Evolutionary conservation across 192 early-diverging fungal genomes (phyloP), one percentile per base, ranked within the genome.

Genomic region (Linnemannia exigua): DNA sequence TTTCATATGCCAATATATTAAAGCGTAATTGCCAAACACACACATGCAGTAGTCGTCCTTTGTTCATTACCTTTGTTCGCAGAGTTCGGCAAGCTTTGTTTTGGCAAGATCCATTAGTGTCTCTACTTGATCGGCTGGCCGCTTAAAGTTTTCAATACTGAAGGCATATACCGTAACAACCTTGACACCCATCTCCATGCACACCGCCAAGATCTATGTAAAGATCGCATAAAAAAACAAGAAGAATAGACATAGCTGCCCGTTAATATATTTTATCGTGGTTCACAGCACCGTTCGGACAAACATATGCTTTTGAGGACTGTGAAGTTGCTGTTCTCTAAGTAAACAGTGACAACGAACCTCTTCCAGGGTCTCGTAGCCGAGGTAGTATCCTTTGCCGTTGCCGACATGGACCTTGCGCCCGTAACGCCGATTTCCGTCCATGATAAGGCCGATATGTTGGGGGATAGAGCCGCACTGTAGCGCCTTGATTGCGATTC

Each of bases 91-190:
- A 75, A 99, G 93, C 79, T 97, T 97, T 9, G 90, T 88, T 61
- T 90, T 89, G 44, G 95, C 94, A 19, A 99, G 76, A 25, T 93
- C 85, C 97, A 99, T 98, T 67, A 99, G 79, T 28, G 91, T 90
- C 5, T 95, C 88, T 5, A 99, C 97, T 87, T 99, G 98, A 19
- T 94, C 94, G 46, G 89, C 79, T 38, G 95, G 91, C 9, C 99
- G 91, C 81, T 96, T 97, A 87, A 99, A 99, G 90, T 99, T 99
- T 81, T 99, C 98, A 66, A 98, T 97, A 73, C 96, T 97, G 90
- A 99, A 99, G 33, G 99, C 99, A 88, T 96, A 99, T 11, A 99
- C 95, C 38, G 96, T 98, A 19, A 99, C 96, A 7, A 92, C 91
- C 70, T 93, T 88, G 28, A 99, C 88, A 11, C 97, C 97, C 31